Conservation (phyloP, 306 rosid genomes). For the Cercis canadensis region DNA sequence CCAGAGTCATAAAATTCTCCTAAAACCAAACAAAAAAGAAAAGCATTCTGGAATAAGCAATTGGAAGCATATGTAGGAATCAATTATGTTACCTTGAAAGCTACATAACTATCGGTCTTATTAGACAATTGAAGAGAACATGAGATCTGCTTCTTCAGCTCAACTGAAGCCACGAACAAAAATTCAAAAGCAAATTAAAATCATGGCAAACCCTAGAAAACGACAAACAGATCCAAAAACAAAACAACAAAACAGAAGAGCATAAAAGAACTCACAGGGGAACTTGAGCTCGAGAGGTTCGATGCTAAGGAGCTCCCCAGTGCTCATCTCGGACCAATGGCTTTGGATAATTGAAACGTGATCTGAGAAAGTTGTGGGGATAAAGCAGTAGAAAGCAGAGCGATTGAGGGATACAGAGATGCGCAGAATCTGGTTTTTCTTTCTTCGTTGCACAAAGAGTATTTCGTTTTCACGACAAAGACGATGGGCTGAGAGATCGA, state of each 20-base stretch:
- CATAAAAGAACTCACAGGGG: conserved; percentile 51
- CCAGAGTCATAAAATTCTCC: not conserved
- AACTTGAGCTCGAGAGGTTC: conserved; percentile 91
- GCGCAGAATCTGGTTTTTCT: conserved; percentile 1
- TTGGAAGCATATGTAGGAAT: not conserved
- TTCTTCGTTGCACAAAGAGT: not conserved
- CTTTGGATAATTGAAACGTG: not conserved
- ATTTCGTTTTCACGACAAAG: not conserved
- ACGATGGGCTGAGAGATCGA: conserved; percentile 52
- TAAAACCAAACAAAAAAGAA: too few species aligned
- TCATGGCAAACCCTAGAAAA: conserved; percentile 35
- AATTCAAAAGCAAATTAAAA: conserved; percentile 14
- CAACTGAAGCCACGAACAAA: conserved; percentile 52
- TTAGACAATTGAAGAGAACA: conserved; percentile 83
- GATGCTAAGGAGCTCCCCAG: conserved; percentile 85
- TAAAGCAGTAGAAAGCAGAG: conserved; percentile 1
- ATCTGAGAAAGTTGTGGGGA: conserved; percentile 24
- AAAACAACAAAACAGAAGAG: not conserved
- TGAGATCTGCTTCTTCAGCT: conserved; percentile 94
- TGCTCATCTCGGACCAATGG: conserved; percentile 62
- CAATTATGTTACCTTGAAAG: conserved; percentile 73
- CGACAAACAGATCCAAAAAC: conserved; percentile 37
- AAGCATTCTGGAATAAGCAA: not conserved
- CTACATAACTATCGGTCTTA: conserved; percentile 81
- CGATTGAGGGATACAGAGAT: conserved; percentile 20